Conservation (phyloP, 2,329 filamentous ascomycete species). For the Aspergillus calidoustus region DNA sequence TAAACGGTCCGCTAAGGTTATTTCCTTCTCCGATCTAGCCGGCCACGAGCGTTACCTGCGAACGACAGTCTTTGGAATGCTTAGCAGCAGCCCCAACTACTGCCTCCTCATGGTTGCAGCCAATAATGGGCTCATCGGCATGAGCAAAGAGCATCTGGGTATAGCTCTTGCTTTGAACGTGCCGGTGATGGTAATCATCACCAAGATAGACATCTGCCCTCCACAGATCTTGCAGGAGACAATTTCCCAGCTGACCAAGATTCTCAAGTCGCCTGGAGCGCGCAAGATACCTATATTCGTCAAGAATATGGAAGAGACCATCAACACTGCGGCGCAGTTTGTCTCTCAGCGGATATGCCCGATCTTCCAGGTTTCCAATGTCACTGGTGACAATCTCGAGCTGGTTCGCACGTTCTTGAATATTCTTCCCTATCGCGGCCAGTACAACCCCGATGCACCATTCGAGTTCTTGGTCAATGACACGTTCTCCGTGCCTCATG, state of each 20-base stretch:
- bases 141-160: constrained; percentile 97
- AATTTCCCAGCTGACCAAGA: constrained; percentile 85
- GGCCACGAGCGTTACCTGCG: constrained; percentile 94
- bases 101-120: constrained; percentile 98
- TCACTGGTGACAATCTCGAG: constrained; percentile 89
- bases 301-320: constrained; percentile 85
- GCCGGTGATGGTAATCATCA: constrained; percentile 95
- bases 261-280: constrained; percentile 90
- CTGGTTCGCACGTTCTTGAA: constrained; percentile 92
- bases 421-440: constrained; percentile 90
- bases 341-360: constrained; percentile 94
- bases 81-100: constrained; percentile 96
- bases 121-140: constrained; percentile 95
- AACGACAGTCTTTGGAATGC: constrained; percentile 92
- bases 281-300: constrained; percentile 96
- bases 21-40: constrained; percentile 92
- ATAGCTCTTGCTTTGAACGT: constrained; percentile 95
- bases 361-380: constrained; percentile 97
- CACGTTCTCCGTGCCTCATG: constrained; percentile 96
- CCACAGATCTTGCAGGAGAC: constrained; percentile 95
- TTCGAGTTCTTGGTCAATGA: constrained; percentile 98
- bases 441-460: constrained; percentile 83
- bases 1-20: constrained; percentile 90
- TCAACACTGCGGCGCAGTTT: constrained; percentile 95
- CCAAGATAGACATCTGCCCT: constrained; percentile 98